Evolutionary conservation across 2,329 filamentous ascomycete genomes (phyloP).

Genomic region (Cryphonectria japonica): DNA sequence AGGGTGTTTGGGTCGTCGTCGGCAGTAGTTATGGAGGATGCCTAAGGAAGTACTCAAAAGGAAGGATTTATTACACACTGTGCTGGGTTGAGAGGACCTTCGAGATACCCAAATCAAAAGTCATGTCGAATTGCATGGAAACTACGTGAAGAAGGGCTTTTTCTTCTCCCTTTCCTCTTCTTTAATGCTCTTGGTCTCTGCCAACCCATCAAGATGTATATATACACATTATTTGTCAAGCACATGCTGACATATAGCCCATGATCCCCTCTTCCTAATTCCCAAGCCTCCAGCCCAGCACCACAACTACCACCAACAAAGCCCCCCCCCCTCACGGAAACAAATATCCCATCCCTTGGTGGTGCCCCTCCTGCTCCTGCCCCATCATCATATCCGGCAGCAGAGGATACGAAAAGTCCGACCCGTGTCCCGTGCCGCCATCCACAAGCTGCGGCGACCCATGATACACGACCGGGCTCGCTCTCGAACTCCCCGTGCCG

Average conservation of each 20-base stretch:
- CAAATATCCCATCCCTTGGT: not conserved
- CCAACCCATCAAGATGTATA: too few species aligned
- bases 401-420: conserved; percentile 5
- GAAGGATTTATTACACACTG: not conserved
- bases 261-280: too few species aligned
- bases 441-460: conserved; percentile 21
- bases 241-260: too few species aligned
- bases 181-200: too few species aligned
- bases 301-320: too few species aligned
- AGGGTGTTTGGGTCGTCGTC: not conserved
- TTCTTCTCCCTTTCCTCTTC: too few species aligned
- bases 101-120: not conserved
- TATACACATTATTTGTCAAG: too few species aligned
- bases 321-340: not conserved
- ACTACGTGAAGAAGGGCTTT: too few species aligned
- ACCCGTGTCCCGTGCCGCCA: not conserved
- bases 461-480: conserved; percentile 28
- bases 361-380: not conserved
- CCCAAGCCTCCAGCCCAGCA: too few species aligned
- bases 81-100: not conserved
- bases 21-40: not conserved
- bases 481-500: conserved; percentile 26
- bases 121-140: too few species aligned
- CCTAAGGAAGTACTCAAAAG: not conserved
- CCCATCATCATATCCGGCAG: conserved; percentile 36